Evolutionary conservation across 1,284 basidiomycete genomes (phyloP).

Genomic region (Ustilago bromivora): DNA sequence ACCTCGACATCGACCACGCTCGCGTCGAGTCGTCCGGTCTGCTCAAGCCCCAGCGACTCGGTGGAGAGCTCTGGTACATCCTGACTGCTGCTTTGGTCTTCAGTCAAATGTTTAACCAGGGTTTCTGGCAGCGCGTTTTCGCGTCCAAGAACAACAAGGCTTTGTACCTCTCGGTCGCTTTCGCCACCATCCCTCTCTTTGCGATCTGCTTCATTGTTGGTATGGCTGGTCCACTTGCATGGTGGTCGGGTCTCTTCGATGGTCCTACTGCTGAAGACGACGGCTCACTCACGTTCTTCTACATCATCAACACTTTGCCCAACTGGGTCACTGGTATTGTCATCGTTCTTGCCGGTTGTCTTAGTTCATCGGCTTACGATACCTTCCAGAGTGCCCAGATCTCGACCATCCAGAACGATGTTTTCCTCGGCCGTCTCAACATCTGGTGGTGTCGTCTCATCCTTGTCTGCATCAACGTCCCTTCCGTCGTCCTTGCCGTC

Average conservation of each 20-base stretch:
- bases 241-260: conserved; percentile 65
- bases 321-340: conserved; percentile 68
- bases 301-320: conserved; percentile 63
- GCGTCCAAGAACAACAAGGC: conserved; percentile 65
- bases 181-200: conserved; percentile 66
- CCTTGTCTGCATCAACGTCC: conserved; percentile 64
- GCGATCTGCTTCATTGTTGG: conserved; percentile 68
- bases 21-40: conserved; percentile 59
- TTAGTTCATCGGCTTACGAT: conserved; percentile 69
- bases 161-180: conserved; percentile 62
- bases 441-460: conserved; percentile 68
- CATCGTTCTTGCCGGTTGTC: conserved; percentile 65
- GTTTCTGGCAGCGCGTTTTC: conserved; percentile 70
- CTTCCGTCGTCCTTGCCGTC: conserved; percentile 64
- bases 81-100: conserved; percentile 66
- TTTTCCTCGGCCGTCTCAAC: conserved; percentile 68
- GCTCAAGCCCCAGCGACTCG: conserved; percentile 59
- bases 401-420: conserved; percentile 68
- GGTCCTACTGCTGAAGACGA: conserved; percentile 60
- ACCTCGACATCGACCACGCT: conserved; percentile 61
- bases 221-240: conserved; percentile 65
- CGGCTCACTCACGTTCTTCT: conserved; percentile 66
- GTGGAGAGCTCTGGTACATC: conserved; percentile 69
- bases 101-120: conserved; percentile 69
- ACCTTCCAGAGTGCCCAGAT: conserved; percentile 69